phyloP scores from a whole-genome alignment of 495 filamentous ascomycete species.

The Aspergillus conjunctus region DNA sequence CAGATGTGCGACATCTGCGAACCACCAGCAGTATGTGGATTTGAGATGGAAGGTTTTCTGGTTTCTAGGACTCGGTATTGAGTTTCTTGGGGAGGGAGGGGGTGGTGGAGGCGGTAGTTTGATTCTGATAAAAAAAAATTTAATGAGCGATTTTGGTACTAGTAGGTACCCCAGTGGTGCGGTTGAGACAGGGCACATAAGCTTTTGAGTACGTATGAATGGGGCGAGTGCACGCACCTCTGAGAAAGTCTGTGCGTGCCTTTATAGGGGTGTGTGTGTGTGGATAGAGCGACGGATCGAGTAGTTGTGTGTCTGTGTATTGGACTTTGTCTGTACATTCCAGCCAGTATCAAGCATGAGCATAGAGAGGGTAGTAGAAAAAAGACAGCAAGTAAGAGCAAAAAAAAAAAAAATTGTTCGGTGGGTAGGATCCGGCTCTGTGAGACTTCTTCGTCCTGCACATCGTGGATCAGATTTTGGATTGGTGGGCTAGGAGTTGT shows the following conservation, averaged over 20 bases:
- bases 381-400: neutral
- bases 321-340: too few species aligned
- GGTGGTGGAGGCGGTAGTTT: too few species aligned
- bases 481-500: neutral
- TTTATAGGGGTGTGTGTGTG: neutral
- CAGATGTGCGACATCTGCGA: conserved; percentile 11
- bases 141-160: too few species aligned
- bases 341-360: neutral
- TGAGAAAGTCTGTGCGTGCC: neutral
- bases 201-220: neutral
- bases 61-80: conserved; percentile 1
- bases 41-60: conserved; percentile 4
- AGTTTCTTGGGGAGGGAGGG: neutral
- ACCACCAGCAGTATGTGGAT: neutral
- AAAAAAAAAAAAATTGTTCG: neutral
- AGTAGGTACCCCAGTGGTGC: too few species aligned
- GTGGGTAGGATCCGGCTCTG: neutral
- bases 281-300: neutral
- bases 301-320: too few species aligned
- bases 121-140: too few species aligned
- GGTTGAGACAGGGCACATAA: too few species aligned
- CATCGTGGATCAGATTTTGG: neutral
- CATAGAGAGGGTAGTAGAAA: neutral
- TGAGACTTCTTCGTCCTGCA: neutral
- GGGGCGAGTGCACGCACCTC: conserved; percentile 1